Evolutionary conservation across 1,139 yeast species (phyloP).

Genomic region (Yamadazyma membranifaciens): DNA sequence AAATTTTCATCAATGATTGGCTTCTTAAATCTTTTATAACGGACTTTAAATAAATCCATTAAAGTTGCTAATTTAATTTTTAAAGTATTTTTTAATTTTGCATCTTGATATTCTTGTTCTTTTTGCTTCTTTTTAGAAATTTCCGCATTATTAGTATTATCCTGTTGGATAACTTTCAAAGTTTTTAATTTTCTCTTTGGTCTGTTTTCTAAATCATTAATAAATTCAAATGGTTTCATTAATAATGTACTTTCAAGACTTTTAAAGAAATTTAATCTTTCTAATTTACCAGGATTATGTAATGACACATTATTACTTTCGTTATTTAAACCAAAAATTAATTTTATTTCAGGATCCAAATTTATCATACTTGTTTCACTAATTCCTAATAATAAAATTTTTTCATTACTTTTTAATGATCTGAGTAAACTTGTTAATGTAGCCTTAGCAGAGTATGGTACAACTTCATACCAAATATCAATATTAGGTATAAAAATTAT

Average conservation of each 20-base stretch:
- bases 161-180: conserved; percentile 27
- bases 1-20: conserved; percentile 81
- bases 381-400: conserved; percentile 73
- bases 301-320: conserved; percentile 49
- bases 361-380: conserved; percentile 48
- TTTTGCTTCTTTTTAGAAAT: conserved; percentile 36
- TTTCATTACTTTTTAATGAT: conserved; percentile 69
- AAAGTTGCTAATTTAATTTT: conserved; percentile 83
- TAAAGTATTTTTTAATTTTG: conserved; percentile 76
- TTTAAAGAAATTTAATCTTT: conserved; percentile 54
- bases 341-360: conserved; percentile 37
- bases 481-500: conserved; percentile 81
- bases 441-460: conserved; percentile 68
- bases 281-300: conserved; percentile 35
- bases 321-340: conserved; percentile 52
- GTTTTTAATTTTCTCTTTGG: conserved; percentile 48
- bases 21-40: conserved; percentile 87
- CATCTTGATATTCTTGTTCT: conserved; percentile 67
- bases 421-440: conserved; percentile 71
- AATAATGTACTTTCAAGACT: conserved; percentile 53
- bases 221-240: conserved; percentile 66
- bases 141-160: conserved; percentile 13
- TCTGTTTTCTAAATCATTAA: conserved; percentile 50
- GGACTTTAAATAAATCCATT: conserved; percentile 82
- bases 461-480: conserved; percentile 71